Base-by-base conservation (phyloP, 257 asterid genomes). In the Henckelia pumila region DNA sequence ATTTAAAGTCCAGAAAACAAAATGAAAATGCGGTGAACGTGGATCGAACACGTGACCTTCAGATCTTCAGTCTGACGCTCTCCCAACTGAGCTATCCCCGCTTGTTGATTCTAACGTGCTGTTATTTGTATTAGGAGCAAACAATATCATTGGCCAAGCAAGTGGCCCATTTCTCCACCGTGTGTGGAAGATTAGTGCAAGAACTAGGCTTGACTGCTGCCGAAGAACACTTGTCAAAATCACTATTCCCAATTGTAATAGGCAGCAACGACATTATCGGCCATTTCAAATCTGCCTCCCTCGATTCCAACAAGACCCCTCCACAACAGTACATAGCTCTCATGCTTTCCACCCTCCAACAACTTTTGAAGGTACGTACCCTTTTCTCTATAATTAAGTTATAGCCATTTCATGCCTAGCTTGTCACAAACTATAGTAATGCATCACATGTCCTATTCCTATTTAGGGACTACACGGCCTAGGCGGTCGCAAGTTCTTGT, bases 191-290 rank as follows among this genome's bases (percentile, higher is more conserved):
- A 19, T 79, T 83, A 21, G 86, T 63, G 47, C 78, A 72, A 28
- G 76, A 76, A 26, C 22, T 89, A 71, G 88, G 85, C 2, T 29
- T 79, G 0, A 52, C 61, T 0, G 77, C 64, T 4, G 89, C 74
- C 6, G 73, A 78, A 17, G 64, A 82, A 20, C 91, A 84, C 57
- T 69, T 89, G 7, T 76, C 91, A 1, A 84, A 86, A 40, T 88
- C 98, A 11, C 7, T 86, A 2, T 88, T 87, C 52, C 66, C 80
- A 7, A 20, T 88, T 17, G 87, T 88, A 7, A 89, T 92, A 6
- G 98, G 97, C 19, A 92, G 88, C 87, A 92, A 89, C 50, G 97
- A 92, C 69, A 64, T 89, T 17, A 82, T 88, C 23, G 73, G 44
- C 63, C 81, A 84, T 71, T 89, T 83, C 71, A 64, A 65, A 4